Conservation (phyloP, 225 moss, liverwort and hornwort genomes). For the Anthoceros angustus region DNA sequence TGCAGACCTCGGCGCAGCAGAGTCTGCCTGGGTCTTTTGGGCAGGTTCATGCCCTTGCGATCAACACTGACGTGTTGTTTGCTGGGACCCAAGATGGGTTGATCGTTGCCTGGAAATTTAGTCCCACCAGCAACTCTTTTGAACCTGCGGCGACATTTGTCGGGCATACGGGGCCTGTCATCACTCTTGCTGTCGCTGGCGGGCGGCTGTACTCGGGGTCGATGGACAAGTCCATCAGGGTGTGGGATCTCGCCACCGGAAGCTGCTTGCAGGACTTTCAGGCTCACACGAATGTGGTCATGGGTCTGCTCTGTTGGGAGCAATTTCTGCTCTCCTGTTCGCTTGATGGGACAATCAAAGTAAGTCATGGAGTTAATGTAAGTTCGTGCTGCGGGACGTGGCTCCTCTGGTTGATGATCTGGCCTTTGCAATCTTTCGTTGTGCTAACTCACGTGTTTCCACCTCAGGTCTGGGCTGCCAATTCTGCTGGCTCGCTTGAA, state of each 20-base stretch:
- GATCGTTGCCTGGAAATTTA: slow-evolving; percentile 87
- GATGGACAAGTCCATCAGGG: slow-evolving; percentile 67
- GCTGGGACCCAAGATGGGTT: slow-evolving; percentile 90
- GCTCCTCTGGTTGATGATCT: too few relatives aligned
- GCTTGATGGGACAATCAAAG: slow-evolving; percentile 84
- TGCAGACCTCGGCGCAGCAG: slow-evolving; percentile 59
- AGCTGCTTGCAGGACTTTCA: slow-evolving; percentile 74
- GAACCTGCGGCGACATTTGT: slow-evolving; percentile 55
- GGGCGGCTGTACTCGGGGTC: slow-evolving; percentile 75
- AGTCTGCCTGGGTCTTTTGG: slow-evolving; percentile 51
- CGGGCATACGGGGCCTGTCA: slow-evolving; percentile 68
- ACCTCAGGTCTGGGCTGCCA: slow-evolving; percentile 75
- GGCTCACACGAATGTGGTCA: slow-evolving; percentile 70
- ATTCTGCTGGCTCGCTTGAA: slow-evolving; percentile 57
- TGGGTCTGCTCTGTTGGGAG: slow-evolving; percentile 94
- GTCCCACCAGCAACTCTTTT: slow-evolving; percentile 40
- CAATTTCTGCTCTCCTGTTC: slow-evolving; percentile 82
- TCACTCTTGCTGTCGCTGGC: slow-evolving; percentile 44
- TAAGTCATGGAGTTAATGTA: too few relatives aligned
- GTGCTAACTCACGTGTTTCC: not conserved
- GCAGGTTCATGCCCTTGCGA: slow-evolving; percentile 80
- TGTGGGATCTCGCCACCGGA: slow-evolving; percentile 59
- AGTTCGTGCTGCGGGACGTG: too few relatives aligned
- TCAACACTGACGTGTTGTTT: slow-evolving; percentile 59
- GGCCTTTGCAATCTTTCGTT: not conserved